These are phyloP conservation scores for Penicillium coffeae DNA, from an alignment of 495 filamentous ascomycete species.

Conservation along the genomic window DNA sequence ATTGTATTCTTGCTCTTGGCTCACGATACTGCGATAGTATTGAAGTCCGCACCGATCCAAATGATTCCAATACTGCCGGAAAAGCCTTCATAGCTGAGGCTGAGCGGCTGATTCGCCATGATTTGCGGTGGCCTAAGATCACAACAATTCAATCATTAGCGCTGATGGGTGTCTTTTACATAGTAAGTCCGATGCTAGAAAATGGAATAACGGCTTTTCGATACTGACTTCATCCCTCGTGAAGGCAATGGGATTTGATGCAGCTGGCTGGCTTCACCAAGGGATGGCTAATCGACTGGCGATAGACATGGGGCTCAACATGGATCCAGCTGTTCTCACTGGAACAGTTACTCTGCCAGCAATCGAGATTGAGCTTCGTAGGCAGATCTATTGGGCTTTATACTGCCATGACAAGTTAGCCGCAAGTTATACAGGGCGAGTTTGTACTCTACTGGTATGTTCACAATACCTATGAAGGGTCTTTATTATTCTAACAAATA, in stretches of 20 bases:
- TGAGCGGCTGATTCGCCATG: conserved; percentile 50
- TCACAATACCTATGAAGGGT: background rate
- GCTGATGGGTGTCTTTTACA: conserved; percentile 53
- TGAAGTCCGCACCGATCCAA: conserved; percentile 56
- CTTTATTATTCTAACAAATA: background rate
- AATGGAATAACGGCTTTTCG: no score
- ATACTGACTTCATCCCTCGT: no score
- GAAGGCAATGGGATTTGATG: conserved; percentile 26
- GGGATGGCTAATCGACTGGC: conserved; percentile 27
- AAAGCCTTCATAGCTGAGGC: conserved; percentile 71
- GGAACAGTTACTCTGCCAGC: conserved; percentile 16
- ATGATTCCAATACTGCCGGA: conserved; percentile 61
- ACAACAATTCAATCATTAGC: conserved; percentile 77
- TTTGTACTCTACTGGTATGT: conserved; percentile 29
- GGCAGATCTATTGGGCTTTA: conserved; percentile 29
- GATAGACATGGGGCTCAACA: conserved; percentile 28
- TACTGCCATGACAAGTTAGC: conserved; percentile 31
- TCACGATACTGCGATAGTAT: conserved; percentile 69
- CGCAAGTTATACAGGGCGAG: conserved; percentile 28
- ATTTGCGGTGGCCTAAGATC: conserved; percentile 54
- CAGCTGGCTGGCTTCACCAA: conserved; percentile 27
- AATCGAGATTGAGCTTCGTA: conserved; percentile 26
- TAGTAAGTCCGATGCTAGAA: conserved; percentile 13
- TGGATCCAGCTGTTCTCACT: conserved; percentile 23
- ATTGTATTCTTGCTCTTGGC: conserved; percentile 67